A percentile compares a stretch with the other conserved stretches of the same genome.
Conservation (phyloP, 2,329 filamentous ascomycete genomes). For the Plectosphaerella cucumerina region DNA sequence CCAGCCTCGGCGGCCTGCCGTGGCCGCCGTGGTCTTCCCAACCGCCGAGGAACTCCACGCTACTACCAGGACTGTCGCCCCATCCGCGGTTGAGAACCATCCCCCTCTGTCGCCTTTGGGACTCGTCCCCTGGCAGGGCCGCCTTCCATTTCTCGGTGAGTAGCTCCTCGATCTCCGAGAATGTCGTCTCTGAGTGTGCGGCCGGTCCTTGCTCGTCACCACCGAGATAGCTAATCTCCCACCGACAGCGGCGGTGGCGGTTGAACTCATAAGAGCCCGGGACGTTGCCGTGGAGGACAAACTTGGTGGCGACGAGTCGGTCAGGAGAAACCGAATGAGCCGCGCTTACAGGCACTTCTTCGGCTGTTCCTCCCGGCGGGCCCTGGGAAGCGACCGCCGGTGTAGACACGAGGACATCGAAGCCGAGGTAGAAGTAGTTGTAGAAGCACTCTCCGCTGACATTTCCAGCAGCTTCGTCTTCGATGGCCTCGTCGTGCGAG, state of each 20-base stretch:
- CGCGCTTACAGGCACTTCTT: not conserved
- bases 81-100: constrained; percentile 91
- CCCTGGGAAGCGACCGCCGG: constrained; percentile 61
- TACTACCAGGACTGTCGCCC: constrained; percentile 88
- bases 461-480: constrained; percentile 50
- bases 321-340: constrained; percentile 45
- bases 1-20: constrained; percentile 46
- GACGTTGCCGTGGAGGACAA: constrained; percentile 92
- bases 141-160: constrained; percentile 65
- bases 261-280: constrained; percentile 97
- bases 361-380: constrained; percentile 46
- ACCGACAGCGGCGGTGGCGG: constrained; percentile 82
- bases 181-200: constrained; percentile 70
- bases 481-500: constrained; percentile 51
- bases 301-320: constrained; percentile 78
- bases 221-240: constrained; percentile 65
- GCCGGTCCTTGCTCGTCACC: constrained; percentile 23
- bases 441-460: constrained; percentile 79
- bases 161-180: constrained; percentile 64
- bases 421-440: constrained; percentile 95
- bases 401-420: constrained; percentile 87
- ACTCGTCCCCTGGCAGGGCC: constrained; percentile 26
- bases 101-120: constrained; percentile 52
- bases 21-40: constrained; percentile 70
- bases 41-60: constrained; percentile 77